Base-by-base conservation (phyloP, 83 land plant genomes). In the Larix sibirica region DNA sequence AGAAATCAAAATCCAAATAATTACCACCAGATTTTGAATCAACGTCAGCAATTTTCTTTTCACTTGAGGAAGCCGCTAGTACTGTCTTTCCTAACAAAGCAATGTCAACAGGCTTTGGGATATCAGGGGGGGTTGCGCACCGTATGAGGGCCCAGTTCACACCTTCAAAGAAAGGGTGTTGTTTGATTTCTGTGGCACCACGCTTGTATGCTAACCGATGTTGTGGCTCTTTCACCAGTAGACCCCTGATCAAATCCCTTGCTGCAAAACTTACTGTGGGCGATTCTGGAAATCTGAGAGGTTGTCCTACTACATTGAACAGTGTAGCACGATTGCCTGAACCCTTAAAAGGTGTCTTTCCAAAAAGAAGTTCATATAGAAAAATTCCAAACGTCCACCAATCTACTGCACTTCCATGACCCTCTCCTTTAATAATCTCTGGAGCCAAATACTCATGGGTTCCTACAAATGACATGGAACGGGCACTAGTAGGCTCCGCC, bases 351-450 rank as follows among this genome's bases (percentile, higher is more conserved):
- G 96, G 96, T 9, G 96, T 94, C 83, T 89, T 94, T n/a, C 96
- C 96, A 79, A 90, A 90, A 79, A 94, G 75, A 14, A 94, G 88
- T 81, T 94, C 96, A 60, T 94, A 94, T n/a, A 94, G 86, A 65
- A 94, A 94, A 47, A 94, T 94, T 33, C 96, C 96, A 83, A 90
- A 92, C 6, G 95, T 94, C 96, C 96, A 94, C 96, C 96, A 94
- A 80, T 94, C 96, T 28, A 94, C 96, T 18, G 96, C 96, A 83
- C 96, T 94, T 0, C 96, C 96, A 83, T 94, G 96, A 21, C 96
- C 96, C 83, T 94, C 96, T 26, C 96, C 96, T 82, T 92, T 94
- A 84, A 94, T 91, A 64, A 90, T 90, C 77, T 73, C 77, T 20
- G 77, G 92, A 18, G 91, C 91, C 56, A 89, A 63, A 81, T 89